Evolutionary conservation across 2,329 filamentous ascomycete species (phyloP), one percentile per base, ranked within the genome.

Genomic region (Fusarium papillatum): DNA sequence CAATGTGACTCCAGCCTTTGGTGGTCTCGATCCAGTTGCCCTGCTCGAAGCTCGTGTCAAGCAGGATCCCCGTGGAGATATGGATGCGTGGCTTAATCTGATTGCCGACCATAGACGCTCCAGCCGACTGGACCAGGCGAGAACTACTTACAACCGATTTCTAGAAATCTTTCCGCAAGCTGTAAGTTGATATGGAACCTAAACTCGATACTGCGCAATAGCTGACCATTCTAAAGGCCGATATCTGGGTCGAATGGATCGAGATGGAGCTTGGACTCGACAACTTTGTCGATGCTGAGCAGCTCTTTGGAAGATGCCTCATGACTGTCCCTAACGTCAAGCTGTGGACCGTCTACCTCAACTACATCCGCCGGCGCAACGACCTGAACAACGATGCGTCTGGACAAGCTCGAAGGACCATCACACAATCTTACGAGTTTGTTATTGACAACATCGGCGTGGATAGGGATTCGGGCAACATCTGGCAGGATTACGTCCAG

Each of bases 401-500:
- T 43, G 95, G 95, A 24, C 88, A 92, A 76, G 94, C 95, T 60
- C 94, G 97, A 72, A 90, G 92, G 75, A 94, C 93, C 10, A 93
- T 99, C 68, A 93, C 92, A 24, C 93, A 95, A 75, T 95, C 95
- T 4, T 99, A 98, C 84, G 95, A 98, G 75, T 95, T 98, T 81
- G 96, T 98, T 9, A 91, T 99, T 57, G 91, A 95, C 77, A 94
- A 95, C 77, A 93, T 99, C 73, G 97, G 97, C 34, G 92, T 97
- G 78, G 97, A 99, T 84, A 94, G 95, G 80, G 95, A 98, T 80
- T 93, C 96, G 14, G 96, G 95, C 41, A 91, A 90, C 75, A 93
- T 99, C 68, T 99, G 97, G 97, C 91, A 94, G 71, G 97, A 99
- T 77, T 98, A 98, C 80, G 93, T 99, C 72, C 93, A 97, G 77